Conservation (phyloP, 2,329 filamentous ascomycete species). For the Cladosporium sp. region DNA sequence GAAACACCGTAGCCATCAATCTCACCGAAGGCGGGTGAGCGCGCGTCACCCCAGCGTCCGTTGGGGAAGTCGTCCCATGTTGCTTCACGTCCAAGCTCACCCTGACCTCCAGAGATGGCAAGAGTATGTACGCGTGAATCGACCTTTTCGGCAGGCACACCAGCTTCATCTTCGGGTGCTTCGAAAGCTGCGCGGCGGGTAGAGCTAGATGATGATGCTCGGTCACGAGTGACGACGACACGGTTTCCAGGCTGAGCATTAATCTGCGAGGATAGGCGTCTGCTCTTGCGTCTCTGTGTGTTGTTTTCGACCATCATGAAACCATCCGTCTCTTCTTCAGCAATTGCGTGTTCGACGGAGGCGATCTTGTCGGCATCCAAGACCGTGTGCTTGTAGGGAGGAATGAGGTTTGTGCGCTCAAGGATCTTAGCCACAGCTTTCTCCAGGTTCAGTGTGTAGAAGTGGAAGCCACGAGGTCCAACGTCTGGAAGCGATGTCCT, state of each 20-base stretch:
- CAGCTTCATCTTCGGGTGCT: slow-evolving; percentile 71
- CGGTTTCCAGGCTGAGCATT: slow-evolving; percentile 84
- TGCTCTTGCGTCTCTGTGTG: slow-evolving; percentile 16
- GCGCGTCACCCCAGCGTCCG: slow-evolving; percentile 88
- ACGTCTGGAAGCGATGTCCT: slow-evolving; percentile 49
- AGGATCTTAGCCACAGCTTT: slow-evolving; percentile 93
- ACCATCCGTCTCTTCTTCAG: slow-evolving; percentile 39
- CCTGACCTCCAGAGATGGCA: slow-evolving; percentile 91
- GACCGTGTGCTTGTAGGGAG: slow-evolving; percentile 37
- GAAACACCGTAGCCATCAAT: slow-evolving; percentile 98
- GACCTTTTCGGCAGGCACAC: slow-evolving; percentile 65
- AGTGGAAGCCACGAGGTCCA: slow-evolving; percentile 79
- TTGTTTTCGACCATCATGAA: slow-evolving; percentile 37
- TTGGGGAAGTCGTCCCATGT: slow-evolving; percentile 99
- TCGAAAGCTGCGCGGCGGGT: slow-evolving; percentile 54
- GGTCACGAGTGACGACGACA: slow-evolving; percentile 66
- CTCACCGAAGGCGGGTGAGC: slow-evolving; percentile 90
- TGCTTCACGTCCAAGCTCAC: slow-evolving; percentile 82
- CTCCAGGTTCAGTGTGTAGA: slow-evolving; percentile 94
- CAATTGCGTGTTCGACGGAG: slow-evolving; percentile 40
- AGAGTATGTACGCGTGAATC: slow-evolving; percentile 69
- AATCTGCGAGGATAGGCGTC: slow-evolving; percentile 68
- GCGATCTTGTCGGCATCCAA: slow-evolving; percentile 36
- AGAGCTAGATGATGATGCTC: slow-evolving; percentile 50
- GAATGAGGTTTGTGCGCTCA: slow-evolving; percentile 80